Evolutionary conservation across 306 rosid genomes (phyloP).

Genomic region (Vigna mungo): DNA sequence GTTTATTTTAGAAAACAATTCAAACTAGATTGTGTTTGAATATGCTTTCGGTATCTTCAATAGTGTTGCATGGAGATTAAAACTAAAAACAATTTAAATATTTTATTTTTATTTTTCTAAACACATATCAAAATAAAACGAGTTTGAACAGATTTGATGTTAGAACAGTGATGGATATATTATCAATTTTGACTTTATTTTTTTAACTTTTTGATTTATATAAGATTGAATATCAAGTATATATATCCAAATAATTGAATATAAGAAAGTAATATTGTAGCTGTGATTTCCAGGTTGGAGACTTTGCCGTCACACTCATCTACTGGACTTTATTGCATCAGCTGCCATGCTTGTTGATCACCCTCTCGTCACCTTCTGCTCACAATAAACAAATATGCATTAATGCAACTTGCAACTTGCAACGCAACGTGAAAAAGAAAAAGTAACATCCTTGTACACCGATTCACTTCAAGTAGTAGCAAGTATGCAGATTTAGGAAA

Average conservation of each 20-base stretch:
- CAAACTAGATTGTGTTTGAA: neutral
- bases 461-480: constrained; percentile 2
- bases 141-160: too few species aligned
- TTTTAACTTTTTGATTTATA: neutral
- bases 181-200: neutral
- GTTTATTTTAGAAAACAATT: neutral
- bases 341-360: constrained; percentile 25
- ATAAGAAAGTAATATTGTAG: too few species aligned
- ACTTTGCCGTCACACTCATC: constrained; percentile 10
- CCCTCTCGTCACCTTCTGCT: neutral
- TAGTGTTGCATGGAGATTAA: too few species aligned
- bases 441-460: neutral
- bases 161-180: neutral
- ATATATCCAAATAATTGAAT: neutral
- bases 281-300: neutral
- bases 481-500: neutral
- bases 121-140: too few species aligned
- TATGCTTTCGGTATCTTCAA: too few species aligned
- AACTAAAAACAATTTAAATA: too few species aligned
- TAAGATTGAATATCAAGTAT: neutral
- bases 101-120: too few species aligned
- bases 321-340: constrained; percentile 43
- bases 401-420: constrained; percentile 39
- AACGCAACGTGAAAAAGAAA: neutral
- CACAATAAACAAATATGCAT: constrained; percentile 9